A percentile compares a stretch with the other conserved stretches of the same genome.
These are phyloP conservation scores for Russula abietina DNA, from an alignment of 768 basidiomycete species.

Conservation along the genomic window DNA sequence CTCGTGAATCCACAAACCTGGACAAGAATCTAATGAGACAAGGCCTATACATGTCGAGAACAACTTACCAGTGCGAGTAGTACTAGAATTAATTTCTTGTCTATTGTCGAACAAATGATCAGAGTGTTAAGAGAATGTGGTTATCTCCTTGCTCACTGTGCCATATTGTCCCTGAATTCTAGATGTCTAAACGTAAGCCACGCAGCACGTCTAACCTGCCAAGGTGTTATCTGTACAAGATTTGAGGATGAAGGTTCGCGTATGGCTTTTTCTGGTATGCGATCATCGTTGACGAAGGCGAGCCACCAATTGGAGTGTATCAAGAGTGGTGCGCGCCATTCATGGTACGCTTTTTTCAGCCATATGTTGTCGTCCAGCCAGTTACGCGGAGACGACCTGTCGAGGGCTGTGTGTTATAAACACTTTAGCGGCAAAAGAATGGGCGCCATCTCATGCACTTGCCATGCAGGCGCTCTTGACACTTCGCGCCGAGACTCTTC, in stretches of 20 bases:
- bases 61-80: conserved; percentile 57
- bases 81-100: conserved; percentile 63
- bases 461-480: conserved; percentile 76
- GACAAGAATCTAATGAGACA: background rate
- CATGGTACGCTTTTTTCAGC: conserved; percentile 81
- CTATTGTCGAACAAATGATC: conserved; percentile 33
- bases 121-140: background rate
- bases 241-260: conserved; percentile 23
- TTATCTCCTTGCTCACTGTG: conserved; percentile 42
- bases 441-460: conserved; percentile 17
- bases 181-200: conserved; percentile 71
- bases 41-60: background rate
- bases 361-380: conserved; percentile 96
- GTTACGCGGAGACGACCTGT: conserved; percentile 76
- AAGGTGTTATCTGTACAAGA: conserved; percentile 49
- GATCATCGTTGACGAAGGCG: conserved; percentile 68
- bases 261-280: conserved; percentile 43
- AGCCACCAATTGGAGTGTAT: conserved; percentile 98
- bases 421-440: conserved; percentile 10
- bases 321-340: conserved; percentile 78
- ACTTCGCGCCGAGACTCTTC: conserved; percentile 55
- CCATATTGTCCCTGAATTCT: conserved; percentile 62
- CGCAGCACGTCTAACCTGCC: conserved; percentile 82
- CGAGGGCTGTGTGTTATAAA: conserved; percentile 54
- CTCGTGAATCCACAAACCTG: conserved; percentile 59